Base-by-base conservation (phyloP, 208 protist species). In the Blastocrithidia nonstop region DNA sequence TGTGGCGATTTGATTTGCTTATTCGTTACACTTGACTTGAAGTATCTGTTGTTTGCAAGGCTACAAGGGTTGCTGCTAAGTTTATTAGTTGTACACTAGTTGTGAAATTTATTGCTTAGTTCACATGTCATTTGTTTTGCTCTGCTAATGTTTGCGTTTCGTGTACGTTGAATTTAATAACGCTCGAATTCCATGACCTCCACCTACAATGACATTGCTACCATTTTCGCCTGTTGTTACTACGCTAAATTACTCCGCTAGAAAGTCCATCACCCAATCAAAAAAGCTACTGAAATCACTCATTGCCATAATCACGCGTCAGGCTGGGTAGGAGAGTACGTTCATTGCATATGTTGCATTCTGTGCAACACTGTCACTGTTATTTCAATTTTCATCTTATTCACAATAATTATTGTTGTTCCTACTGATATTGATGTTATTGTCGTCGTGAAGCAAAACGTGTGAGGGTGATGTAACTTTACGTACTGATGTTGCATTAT, bases 241-340 rank as follows among this genome's bases (percentile, higher is more conserved):
- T 36, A 80, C 51, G 27, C 75, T 57, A 53, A 85, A 88, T 50
- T 88, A 75, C 49, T 88, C 83, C 8, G 61, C 57, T 36, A 88
- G 76, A 56, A 84, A 88, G 48, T 88, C 79, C 59, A 80, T 66
- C 69, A 92, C 83, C 64, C 72, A 82, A 4, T 22, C 41, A 42
- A 74, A 78, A 47, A 92, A 92, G 45, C 65, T 59, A 31, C 85
- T 63, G 57, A 88, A 92, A 44, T 61, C 66, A 38, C 66, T 84
- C 47, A 87, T 82, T 3, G 78, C 66, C 21, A 80, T 60, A 29
- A 92, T 41, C 11, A 92, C 47, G 17, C 76, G 69, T 73, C 78
- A 86, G 23, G 79, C 74, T 1, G 68, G 69, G 41, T 78, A 92
- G 3, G 77, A 86, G 20, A 92, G 61, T 20, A 86, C 61, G 32